phyloP scores from a whole-genome alignment of 1,284 basidiomycete genomes.

The Naganishia liquefaciens region DNA sequence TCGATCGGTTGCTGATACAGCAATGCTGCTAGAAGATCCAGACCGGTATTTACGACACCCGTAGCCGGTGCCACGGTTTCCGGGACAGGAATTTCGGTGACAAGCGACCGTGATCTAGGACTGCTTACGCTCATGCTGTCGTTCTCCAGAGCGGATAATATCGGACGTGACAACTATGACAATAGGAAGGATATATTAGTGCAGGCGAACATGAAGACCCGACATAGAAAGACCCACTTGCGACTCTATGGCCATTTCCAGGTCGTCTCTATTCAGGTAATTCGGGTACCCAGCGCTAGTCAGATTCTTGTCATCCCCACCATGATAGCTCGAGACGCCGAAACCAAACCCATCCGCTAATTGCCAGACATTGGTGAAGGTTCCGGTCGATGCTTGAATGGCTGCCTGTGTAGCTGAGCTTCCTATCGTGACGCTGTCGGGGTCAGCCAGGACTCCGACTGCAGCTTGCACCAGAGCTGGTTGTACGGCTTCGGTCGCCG shows the following conservation, averaged over 20 bases:
- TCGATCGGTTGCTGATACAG: conserved; percentile 76
- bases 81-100: conserved; percentile 57
- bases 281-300: conserved; percentile 55
- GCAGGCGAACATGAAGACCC: neutral
- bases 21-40: conserved; percentile 79
- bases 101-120: conserved; percentile 52
- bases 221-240: conserved; percentile 59
- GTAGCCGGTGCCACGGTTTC: conserved; percentile 77
- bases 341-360: conserved; percentile 86
- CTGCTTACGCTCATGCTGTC: conserved; percentile 65
- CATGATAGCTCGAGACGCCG: conserved; percentile 74
- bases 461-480: conserved; percentile 77
- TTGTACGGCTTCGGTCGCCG: conserved; percentile 79
- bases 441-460: conserved; percentile 81
- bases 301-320: conserved; percentile 44
- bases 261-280: conserved; percentile 71
- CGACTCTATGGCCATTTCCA: conserved; percentile 72
- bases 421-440: conserved; percentile 57
- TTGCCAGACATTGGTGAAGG: conserved; percentile 84
- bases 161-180: conserved; percentile 57
- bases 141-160: conserved; percentile 82
- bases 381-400: conserved; percentile 81
- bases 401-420: conserved; percentile 89
- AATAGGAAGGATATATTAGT: neutral
- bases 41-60: conserved; percentile 82